phyloP scores from a whole-genome alignment of 495 filamentous ascomycete species.

The Aspergillus incahuasiensis region DNA sequence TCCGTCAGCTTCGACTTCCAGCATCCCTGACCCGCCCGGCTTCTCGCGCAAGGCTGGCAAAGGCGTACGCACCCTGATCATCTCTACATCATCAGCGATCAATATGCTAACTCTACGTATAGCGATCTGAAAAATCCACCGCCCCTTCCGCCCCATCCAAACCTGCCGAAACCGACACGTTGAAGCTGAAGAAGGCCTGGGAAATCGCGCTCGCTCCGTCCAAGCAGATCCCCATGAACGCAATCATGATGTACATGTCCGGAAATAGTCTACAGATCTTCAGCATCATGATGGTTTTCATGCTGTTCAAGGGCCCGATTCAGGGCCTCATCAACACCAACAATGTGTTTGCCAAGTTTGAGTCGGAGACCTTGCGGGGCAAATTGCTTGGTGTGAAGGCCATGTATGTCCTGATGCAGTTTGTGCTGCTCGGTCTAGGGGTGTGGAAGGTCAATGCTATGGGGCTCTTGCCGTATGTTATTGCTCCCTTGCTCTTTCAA shows the following conservation, averaged over 20 bases:
- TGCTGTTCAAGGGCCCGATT: constrained; percentile 96
- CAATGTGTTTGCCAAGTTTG: constrained; percentile 78
- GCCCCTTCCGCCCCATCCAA: constrained; percentile 28
- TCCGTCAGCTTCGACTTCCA: constrained; percentile 51
- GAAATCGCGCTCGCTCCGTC: constrained; percentile 91
- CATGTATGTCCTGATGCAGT: constrained; percentile 82
- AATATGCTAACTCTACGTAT: constrained; percentile 20
- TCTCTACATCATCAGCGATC: background rate
- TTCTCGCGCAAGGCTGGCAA: constrained; percentile 54
- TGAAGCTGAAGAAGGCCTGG: constrained; percentile 99
- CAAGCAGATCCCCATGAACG: constrained; percentile 96
- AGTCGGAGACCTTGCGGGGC: constrained; percentile 70
- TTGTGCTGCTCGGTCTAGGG: constrained; percentile 75
- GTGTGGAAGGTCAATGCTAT: constrained; percentile 97
- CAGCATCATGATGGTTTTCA: constrained; percentile 99
- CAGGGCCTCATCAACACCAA: constrained; percentile 76
- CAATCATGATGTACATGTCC: constrained; percentile 99
- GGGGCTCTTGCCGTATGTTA: constrained; percentile 84
- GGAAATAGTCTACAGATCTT: constrained; percentile 98
- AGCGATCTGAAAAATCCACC: constrained; percentile 36
- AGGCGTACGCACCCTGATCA: constrained; percentile 25
- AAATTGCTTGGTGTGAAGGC: constrained; percentile 76
- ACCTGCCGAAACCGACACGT: constrained; percentile 78
- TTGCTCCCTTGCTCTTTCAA: background rate
- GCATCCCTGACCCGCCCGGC: constrained; percentile 82